Base-by-base conservation (phyloP, 257 asterid species). In the Catharanthus roseus region DNA sequence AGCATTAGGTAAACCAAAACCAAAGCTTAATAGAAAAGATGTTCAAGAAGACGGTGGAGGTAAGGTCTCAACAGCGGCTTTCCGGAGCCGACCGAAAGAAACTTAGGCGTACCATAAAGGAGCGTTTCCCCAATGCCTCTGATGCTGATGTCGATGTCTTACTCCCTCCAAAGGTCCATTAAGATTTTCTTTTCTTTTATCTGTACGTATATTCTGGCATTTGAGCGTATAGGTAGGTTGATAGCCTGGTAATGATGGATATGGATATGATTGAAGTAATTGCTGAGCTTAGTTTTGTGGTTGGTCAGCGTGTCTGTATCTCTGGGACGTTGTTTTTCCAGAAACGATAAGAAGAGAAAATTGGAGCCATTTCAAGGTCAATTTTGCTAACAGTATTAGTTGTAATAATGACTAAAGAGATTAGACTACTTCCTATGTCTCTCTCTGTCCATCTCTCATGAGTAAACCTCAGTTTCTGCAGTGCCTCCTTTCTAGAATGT, bases 81-180 rank as follows among this genome's bases (percentile, higher is more conserved):
- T 93, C 97, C 0, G 98, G 98, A 21, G 98, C 96, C 23, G 96
- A 91, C 89, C 93, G 98, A 0, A 93, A 93, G 88, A 91, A 91
- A 77, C 84, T 93, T 53, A 88, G 87, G 70, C 95, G 98, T 69
- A 55, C 91, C 10, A 72, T 89, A 77, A 85, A 72, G 76, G 95
- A 85, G 31, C 90, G 95, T 38, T 91, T 91, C 41, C 85, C 89
- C n/a, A 81, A 74, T 72, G 88, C 85, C 54, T 85, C 96, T 54
- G 98, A 93, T 79, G 79, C 83, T 44, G 77, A 87, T 77, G 68
- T 88, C 74, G 98, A 93, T 72, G 13, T 79, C 66, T 56, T 91
- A 72, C 92, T 93, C 55, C 98, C 99, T n/a, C 93, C 96, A 0
- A 93, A 93, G 96, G 99, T 90, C 2, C 21, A 23, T n/a, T n/a